Evolutionary conservation across 2,329 filamentous ascomycete species (phyloP).

Genomic region (Bimuria novae-zelandiae): DNA sequence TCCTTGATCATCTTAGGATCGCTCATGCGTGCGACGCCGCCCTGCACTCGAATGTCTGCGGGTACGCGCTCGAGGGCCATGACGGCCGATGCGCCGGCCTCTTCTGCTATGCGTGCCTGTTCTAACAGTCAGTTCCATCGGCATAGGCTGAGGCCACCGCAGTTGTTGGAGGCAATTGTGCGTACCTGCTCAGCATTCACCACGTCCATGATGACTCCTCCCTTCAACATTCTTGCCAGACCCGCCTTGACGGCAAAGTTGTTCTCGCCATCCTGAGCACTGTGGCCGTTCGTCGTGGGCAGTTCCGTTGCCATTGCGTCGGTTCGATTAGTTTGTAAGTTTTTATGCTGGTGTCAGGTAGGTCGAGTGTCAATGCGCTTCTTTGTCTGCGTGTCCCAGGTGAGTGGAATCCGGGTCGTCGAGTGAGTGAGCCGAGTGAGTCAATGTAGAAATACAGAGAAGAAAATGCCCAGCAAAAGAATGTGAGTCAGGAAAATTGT

Average conservation of each 20-base stretch:
- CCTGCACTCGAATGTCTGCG: conserved; percentile 89
- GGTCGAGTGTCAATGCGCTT: not conserved
- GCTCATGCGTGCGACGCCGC: conserved; percentile 95
- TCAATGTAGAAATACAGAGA: conserved; percentile 1
- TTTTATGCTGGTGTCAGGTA: not conserved
- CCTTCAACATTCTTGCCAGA: conserved; percentile 96
- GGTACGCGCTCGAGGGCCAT: conserved; percentile 99
- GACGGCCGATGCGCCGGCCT: conserved; percentile 92
- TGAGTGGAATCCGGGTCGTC: not conserved
- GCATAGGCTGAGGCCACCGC: not conserved
- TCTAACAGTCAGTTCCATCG: conserved; percentile 14
- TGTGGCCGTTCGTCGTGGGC: conserved; percentile 52
- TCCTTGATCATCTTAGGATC: conserved; percentile 93
- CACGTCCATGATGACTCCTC: conserved; percentile 99
- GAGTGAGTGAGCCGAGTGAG: not conserved
- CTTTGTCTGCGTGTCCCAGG: not conserved
- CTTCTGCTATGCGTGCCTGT: conserved; percentile 92
- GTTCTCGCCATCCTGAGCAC: conserved; percentile 51
- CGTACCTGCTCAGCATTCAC: conserved; percentile 81
- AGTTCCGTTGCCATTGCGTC: conserved; percentile 53
- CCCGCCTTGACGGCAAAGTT: conserved; percentile 92
- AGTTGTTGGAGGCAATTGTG: not conserved
- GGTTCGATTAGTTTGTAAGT: conserved; percentile 4
- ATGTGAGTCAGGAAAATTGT: conserved; percentile 7
- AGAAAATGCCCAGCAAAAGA: not conserved